Evolutionary conservation across 495 filamentous ascomycete genomes (phyloP), one percentile per base, ranked within the genome.

Genomic region (Daldinia caldariorum): DNA sequence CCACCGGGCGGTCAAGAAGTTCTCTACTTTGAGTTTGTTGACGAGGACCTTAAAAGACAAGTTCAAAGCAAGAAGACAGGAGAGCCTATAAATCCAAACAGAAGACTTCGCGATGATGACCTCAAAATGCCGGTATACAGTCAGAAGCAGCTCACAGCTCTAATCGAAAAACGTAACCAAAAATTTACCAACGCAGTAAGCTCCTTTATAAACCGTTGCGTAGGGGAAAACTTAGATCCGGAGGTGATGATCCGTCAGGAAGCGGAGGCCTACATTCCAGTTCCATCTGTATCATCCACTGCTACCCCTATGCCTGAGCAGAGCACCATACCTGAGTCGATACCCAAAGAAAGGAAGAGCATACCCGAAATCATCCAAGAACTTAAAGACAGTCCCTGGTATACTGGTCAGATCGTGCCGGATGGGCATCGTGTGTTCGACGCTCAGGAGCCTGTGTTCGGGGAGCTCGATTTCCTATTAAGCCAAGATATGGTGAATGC

Each of bases 361-460:
- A 92, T 98, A 26, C 83, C 91, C 0, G 91, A 95, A 66, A 99
- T 98, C 22, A 86, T 98, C 41, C 83, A 85, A 1, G 92, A 98
- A 74, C 88, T 98, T 32, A 94, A 93, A 73, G 80, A 84, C 6
- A 87, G 89, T 74, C 84, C 94, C 47, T 94, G 94, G 90, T 98
- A 98, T 72, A 90, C 89, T 13, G 89, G 89, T 4, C 95, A 99
- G 76, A 95, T 99, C 71, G 96, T 98, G 2, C 92, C 94, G 0
- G 92, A 96, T 73, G 95, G 95, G 0, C 94, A 97, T 80, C 85
- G 95, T 29, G 92, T 97, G 3, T 96, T 98, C 73, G 93, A 97
- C 60, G 87, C 94, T 8, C 94, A 97, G 71, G 85, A 89, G 69
- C 83, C 94, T 2, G 84, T 92, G 0, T 97, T 91, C 71, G 94